Conservation (phyloP, 345 rosid genomes). For the Eucalyptus albens region DNA sequence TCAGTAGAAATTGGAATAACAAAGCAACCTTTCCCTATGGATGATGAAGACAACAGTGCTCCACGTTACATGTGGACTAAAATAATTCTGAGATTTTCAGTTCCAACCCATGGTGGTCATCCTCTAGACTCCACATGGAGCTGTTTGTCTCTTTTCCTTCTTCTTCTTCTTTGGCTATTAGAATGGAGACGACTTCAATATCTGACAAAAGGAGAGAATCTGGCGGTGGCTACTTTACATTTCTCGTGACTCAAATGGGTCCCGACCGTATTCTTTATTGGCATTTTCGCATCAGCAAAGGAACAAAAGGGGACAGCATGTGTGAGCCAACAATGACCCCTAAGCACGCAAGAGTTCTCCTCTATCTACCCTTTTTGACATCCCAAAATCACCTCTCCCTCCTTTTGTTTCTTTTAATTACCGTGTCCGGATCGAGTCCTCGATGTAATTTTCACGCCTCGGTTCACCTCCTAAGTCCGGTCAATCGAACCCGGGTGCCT, state of each 20-base stretch:
- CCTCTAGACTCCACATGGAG: neutral
- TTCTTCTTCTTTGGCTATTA: neutral
- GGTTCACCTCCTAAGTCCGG: neutral
- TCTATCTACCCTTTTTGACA: neutral
- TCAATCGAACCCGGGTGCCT: neutral
- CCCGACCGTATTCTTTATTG: neutral
- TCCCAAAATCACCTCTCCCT: neutral
- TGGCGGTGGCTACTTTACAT: neutral
- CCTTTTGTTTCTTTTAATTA: neutral
- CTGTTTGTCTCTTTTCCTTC: neutral
- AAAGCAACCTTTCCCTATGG: neutral
- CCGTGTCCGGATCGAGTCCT: neutral
- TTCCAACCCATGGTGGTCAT: neutral
- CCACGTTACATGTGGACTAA: neutral
- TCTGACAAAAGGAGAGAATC: neutral
- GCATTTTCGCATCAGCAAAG: neutral
- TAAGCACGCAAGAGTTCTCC: neutral
- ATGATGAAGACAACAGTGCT: neutral
- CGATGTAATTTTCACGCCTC: neutral
- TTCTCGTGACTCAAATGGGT: neutral
- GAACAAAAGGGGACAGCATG: neutral
- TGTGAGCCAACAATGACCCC: neutral
- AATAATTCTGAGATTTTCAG: neutral
- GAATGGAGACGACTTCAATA: neutral
- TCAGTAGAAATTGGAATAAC: neutral